Evolutionary conservation across 345 rosid species (phyloP), one percentile per base, ranked within the genome.

Genomic region (Anastatica hierochuntica): DNA sequence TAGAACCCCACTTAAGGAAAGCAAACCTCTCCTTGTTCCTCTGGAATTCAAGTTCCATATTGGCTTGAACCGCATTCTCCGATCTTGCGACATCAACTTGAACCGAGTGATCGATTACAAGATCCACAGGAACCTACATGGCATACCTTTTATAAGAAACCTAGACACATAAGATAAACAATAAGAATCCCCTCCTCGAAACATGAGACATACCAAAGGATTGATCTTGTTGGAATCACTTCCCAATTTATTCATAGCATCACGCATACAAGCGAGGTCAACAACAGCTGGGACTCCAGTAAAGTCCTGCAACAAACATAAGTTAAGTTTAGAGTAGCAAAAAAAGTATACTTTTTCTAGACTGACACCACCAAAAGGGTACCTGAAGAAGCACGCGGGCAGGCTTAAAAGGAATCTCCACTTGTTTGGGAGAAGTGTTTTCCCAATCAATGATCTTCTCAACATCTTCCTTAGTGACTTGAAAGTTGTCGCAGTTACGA

Each of bases 201-300:
- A 31, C 18, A 19, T 23, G 20, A 20, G 30, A 46, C 63, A 0
- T 58, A 90, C 96, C 87, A 87, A 69, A 11, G 96, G 98, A 62
- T 90, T 90, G 64, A 90, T 90, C 80, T 90, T 90, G 70, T 63
- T 74, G 14, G 95, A 64, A 64, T 87, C 98, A 76, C 96, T 74
- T 26, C 95, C 95, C 36, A 90, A 83, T 15, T 68, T 84, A 64
- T 67, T 77, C 96, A 90, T 87, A 12, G 98, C 98, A 80, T 90
- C 98, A 68, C 98, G 98, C 98, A 90, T 90, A 49, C 89, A 74
- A 57, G 98, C 98, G 38, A 90, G 98, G 63, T 90, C 98, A 45
- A 90, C 96, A 24, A 87, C 98, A 43, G 87, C 98, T 16, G 98
- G 96, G 19, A 90, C 98, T 10, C 98, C 98, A 49, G 98, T 90